Percentiles rank a stretch among this genome's conserved stretches.
Evolutionary conservation across 106 monocot genomes (phyloP).

Genomic region (Dendrobium officinale): DNA sequence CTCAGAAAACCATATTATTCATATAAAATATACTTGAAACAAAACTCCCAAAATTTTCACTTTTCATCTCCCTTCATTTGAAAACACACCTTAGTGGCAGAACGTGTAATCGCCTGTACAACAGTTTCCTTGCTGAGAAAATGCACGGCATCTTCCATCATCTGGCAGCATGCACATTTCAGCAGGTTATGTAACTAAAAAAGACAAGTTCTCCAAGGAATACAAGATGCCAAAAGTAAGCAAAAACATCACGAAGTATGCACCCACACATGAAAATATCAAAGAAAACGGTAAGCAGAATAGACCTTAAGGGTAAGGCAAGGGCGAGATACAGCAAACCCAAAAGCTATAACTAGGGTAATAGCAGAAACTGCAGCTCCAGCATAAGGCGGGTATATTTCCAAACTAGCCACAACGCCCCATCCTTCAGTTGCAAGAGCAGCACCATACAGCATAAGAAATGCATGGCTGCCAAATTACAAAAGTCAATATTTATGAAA

Average conservation of each 20-base stretch:
- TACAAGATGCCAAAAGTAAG: not conserved
- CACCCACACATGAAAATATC: not conserved
- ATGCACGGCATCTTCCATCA: constrained; percentile 96
- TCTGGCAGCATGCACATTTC: constrained; percentile 33
- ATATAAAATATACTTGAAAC: not conserved
- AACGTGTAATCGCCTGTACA: constrained; percentile 87
- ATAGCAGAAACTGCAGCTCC: constrained; percentile 95
- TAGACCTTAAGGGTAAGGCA: constrained; percentile 80
- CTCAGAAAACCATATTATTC: not conserved
- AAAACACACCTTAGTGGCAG: constrained; percentile 77
- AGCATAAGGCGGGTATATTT: constrained; percentile 89
- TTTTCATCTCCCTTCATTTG: not conserved
- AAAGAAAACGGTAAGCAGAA: constrained; percentile 4
- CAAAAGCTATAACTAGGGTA: constrained; percentile 91
- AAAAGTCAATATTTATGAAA: constrained; percentile 5
- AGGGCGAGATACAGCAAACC: constrained; percentile 96
- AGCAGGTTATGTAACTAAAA: not conserved
- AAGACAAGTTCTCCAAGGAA: not conserved
- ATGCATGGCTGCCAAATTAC: constrained; percentile 58
- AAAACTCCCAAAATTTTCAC: not conserved
- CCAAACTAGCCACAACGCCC: constrained; percentile 93
- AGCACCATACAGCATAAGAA: constrained; percentile 83
- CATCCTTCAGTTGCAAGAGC: constrained; percentile 90
- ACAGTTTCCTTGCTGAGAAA: constrained; percentile 95
- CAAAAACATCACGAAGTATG: not conserved